These are phyloP conservation scores for Yamagishiella unicocca DNA, from an alignment of 139 green algal genomes.

Conservation along the genomic window DNA sequence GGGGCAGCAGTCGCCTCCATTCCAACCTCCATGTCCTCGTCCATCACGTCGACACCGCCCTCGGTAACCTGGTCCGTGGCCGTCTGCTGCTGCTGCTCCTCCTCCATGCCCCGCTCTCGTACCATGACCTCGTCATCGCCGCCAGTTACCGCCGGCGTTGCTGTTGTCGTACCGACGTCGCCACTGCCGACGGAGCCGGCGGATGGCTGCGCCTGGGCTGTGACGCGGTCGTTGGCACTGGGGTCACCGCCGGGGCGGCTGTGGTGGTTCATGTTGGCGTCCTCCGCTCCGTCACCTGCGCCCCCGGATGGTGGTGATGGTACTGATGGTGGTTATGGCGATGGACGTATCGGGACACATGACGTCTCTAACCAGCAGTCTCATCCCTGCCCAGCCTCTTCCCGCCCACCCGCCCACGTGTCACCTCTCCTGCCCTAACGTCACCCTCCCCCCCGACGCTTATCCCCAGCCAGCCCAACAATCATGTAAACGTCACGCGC, in stretches of 20 bases:
- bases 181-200: slow-evolving; percentile 10
- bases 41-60: slow-evolving; percentile 2
- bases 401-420: no score
- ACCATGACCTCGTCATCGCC: background rate
- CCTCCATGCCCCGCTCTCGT: background rate
- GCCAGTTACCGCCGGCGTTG: background rate
- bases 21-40: no score
- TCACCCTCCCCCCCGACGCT: no score
- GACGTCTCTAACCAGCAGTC: no score
- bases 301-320: no score
- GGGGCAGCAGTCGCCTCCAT: background rate
- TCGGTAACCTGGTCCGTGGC: slow-evolving; percentile 9
- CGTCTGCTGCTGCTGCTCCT: background rate
- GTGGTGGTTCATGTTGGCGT: background rate
- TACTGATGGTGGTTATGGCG: no score
- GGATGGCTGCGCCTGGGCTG: slow-evolving; percentile 21
- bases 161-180: background rate
- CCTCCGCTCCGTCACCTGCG: no score
- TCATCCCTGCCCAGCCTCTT: no score
- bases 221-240: background rate
- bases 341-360: no score
- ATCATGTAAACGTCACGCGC: no score
- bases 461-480: no score
- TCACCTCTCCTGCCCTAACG: no score
- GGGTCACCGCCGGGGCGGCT: background rate